phyloP scores from a whole-genome alignment of 208 protist species.

The Trypanosoma congolense region DNA sequence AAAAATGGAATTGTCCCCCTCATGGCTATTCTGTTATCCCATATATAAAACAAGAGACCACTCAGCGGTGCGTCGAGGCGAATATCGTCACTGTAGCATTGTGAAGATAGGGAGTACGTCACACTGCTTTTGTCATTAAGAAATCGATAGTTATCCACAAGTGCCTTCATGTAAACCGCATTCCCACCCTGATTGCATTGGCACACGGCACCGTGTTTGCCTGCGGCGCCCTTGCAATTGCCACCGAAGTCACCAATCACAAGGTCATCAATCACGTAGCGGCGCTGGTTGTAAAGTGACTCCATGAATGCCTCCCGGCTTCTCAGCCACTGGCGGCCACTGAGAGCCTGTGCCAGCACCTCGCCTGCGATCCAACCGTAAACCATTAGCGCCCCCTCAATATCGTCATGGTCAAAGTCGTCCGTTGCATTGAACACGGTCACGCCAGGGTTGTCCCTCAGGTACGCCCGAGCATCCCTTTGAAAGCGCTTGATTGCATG shows the following conservation, averaged over 20 bases:
- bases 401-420: slow-evolving; percentile 15
- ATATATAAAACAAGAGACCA: not conserved
- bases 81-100: slow-evolving; percentile 1
- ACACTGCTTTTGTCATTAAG: not conserved
- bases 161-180: slow-evolving; percentile 11
- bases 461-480: not conserved
- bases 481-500: not conserved
- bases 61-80: not conserved
- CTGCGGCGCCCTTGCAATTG: not conserved
- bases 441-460: not conserved
- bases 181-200: slow-evolving; percentile 17
- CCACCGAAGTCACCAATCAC: slow-evolving; percentile 28
- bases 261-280: slow-evolving; percentile 21
- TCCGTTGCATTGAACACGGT: not conserved
- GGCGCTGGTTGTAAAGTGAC: slow-evolving; percentile 22
- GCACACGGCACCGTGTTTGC: slow-evolving; percentile 2
- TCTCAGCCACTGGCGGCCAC: slow-evolving; percentile 9
- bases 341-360: slow-evolving; percentile 21
- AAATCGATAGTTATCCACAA: not conserved
- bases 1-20: not conserved
- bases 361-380: slow-evolving; percentile 36
- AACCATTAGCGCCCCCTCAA: slow-evolving; percentile 26
- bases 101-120: not conserved
- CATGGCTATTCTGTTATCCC: not conserved
- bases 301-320: slow-evolving; percentile 7